Base-by-base conservation (phyloP, 352 stramenopile species). In the Pythium myriotylum region DNA sequence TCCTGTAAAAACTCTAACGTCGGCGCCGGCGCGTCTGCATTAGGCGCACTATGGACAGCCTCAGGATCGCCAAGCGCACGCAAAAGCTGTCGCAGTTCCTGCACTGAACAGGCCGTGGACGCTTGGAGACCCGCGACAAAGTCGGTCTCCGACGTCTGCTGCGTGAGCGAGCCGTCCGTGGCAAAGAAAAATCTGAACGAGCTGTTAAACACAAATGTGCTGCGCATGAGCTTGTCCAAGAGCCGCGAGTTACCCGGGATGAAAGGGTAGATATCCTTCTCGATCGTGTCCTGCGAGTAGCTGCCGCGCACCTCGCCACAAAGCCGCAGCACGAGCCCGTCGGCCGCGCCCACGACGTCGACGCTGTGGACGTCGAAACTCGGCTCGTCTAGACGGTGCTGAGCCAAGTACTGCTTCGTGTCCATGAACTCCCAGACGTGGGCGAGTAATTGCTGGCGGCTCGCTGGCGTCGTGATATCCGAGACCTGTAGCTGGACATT, bases 371-470 rank as follows among this genome's bases (percentile, higher is more conserved):
- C 13, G 4, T 56, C 2, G 22, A 56, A 33, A 4, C 23, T 32
- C 32, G 33, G n/a, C 4, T 27, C 19, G 22, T 14, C 27, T 4
- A 56, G 49, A 2, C 7, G 9, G 32, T 56, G 49, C 20, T 45
- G 49, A 9, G 19, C 4, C 2, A 46, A 13, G 24, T 59, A 59
- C 16, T 50, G 27, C 37, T 26, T 10, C 4, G 17, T 23, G 24
- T 41, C 40, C 26, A 59, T 20, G 24, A 59, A 59, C 37, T 35
- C 37, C 52, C 52, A 59, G 22, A 59, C 35, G 20, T 50, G 52
- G 20, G 52, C n/a, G 37, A 59, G 52, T 2, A 49, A 7, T 24
- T 20, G 37, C 7, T 24, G 52, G 2, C 52, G 37, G 13, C 19
- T n/a, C 20, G 23, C 22, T 20, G 3, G 8, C 13, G 39, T 16